Base-by-base conservation (phyloP, 2,329 filamentous ascomycete genomes). In the Monosporascus sp. region DNA sequence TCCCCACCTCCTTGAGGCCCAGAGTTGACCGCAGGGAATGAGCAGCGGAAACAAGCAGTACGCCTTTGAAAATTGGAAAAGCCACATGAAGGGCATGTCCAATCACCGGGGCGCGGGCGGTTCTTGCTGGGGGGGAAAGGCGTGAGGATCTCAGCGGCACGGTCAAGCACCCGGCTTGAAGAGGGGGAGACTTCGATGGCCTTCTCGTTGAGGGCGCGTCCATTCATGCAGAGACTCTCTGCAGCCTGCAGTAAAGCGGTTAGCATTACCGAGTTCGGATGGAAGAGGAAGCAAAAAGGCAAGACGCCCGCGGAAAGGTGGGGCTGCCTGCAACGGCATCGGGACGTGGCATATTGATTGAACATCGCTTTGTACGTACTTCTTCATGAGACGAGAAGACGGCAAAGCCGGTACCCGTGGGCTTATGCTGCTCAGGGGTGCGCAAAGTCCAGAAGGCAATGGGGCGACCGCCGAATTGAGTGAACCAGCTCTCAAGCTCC, bases 1-100 rank as follows among this genome's bases (percentile, higher is more conserved):
- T 67, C 66, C 27, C 54, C 56, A 48, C 54, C 51, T 71, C 87
- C 80, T 41, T 82, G 83, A 37, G 88, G 88, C 17, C 85, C 88
- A 37, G 88, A 85, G 57, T 87, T 87, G 72, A 95, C 90, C 25
- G 94, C 93, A n/a, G 94, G 93, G 84, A 95, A 99, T 1, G 92
- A 97, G 79, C 94, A 99, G 64, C 94, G 89, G 88, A 99, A 99
- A 74, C 94, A 99, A 50, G 93, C 94, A 18, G 94, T 97, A 63
- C 94, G 90, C 65, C 94, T 90, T 75, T 99, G 94, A 79, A 99
- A 99, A 80, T 99, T 99, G 66, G 91, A 97, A 77, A 99, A 99
- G 56, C 94, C 94, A 68, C 94, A 99, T 50, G 92, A 97, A 46
- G 94, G 94, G 78, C 94, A 99, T 55, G 93, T 97, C 94, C 94